A percentile compares a stretch with the other conserved stretches of the same genome.
Conservation (phyloP, 495 filamentous ascomycete genomes). For the Hypoxylon perforatum region DNA sequence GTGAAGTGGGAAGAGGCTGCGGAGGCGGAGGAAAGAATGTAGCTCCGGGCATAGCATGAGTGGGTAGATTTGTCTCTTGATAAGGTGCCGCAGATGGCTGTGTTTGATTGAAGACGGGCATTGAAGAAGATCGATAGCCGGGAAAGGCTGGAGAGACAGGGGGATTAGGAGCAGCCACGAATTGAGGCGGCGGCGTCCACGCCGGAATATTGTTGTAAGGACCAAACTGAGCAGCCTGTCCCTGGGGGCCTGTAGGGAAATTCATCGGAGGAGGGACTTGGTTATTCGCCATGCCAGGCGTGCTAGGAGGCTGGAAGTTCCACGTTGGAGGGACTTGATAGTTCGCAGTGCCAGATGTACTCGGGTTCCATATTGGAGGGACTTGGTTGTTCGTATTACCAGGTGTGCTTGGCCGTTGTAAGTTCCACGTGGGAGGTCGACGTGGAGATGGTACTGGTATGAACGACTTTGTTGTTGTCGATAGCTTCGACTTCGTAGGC, state of each 20-base stretch:
- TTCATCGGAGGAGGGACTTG: neutral
- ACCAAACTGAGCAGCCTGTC: neutral
- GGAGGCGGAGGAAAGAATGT: neutral
- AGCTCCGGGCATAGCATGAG: neutral
- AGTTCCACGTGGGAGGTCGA: neutral
- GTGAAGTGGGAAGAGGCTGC: neutral
- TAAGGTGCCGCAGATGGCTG: neutral
- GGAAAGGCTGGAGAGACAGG: neutral
- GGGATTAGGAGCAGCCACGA: neutral
- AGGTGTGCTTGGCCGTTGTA: neutral
- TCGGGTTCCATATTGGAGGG: too few relatives aligned
- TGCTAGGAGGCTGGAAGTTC: conserved; percentile 2
- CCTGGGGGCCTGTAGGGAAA: neutral
- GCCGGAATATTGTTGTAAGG: neutral
- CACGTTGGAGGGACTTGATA: too few relatives aligned
- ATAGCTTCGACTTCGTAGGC: neutral
- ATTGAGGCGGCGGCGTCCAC: neutral
- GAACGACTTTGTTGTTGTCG: neutral
- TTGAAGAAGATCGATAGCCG: neutral
- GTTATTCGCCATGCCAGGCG: neutral
- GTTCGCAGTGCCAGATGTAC: too few relatives aligned
- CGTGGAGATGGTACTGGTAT: neutral
- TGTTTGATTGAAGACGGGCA: conserved; percentile 8
- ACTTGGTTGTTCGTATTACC: neutral
- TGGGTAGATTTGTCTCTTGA: neutral